Evolutionary conservation across 768 basidiomycete genomes (phyloP).

Genomic region (Russula earlei): DNA sequence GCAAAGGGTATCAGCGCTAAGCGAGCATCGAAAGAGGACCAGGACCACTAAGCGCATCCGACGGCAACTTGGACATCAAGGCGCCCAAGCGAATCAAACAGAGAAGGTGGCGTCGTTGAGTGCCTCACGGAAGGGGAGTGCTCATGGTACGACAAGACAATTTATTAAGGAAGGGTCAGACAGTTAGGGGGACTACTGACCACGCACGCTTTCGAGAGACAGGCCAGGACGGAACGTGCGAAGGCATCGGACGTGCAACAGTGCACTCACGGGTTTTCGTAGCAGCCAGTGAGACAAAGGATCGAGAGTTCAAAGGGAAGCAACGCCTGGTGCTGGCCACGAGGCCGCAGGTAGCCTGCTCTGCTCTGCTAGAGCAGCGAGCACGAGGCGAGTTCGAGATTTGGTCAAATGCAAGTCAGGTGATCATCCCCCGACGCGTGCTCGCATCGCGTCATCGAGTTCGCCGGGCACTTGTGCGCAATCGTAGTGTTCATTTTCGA

Average conservation of each 20-base stretch:
- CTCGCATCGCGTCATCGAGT: too few species aligned
- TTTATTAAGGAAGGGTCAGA: not conserved
- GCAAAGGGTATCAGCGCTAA: not conserved
- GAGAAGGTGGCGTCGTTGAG: not conserved
- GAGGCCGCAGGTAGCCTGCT: too few species aligned
- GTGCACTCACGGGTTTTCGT: not conserved
- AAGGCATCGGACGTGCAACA: not conserved
- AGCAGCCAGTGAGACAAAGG: not conserved
- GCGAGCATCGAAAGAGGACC: not conserved
- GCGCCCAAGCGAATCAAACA: slow-evolving; percentile 3
- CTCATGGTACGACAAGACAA: not conserved
- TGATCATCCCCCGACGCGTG: slow-evolving; percentile 1
- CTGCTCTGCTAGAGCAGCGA: slow-evolving; percentile 1
- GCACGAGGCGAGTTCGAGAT: slow-evolving; percentile 11
- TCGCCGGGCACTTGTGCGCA: slow-evolving; percentile 1
- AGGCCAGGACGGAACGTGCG: not conserved
- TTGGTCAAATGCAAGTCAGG: slow-evolving; percentile 14
- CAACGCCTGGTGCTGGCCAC: slow-evolving; percentile 5
- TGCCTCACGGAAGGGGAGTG: slow-evolving; percentile 4
- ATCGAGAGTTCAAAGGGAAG: not conserved
- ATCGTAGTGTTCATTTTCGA: not conserved
- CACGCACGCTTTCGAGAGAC: not conserved
- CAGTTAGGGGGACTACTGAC: slow-evolving; percentile 10
- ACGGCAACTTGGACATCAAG: not conserved
- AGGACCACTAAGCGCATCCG: not conserved